A percentile compares a stretch with the other conserved stretches of the same genome.
Conservation (phyloP, 176 grass and related monocot species). For the Oryza glaberrima region DNA sequence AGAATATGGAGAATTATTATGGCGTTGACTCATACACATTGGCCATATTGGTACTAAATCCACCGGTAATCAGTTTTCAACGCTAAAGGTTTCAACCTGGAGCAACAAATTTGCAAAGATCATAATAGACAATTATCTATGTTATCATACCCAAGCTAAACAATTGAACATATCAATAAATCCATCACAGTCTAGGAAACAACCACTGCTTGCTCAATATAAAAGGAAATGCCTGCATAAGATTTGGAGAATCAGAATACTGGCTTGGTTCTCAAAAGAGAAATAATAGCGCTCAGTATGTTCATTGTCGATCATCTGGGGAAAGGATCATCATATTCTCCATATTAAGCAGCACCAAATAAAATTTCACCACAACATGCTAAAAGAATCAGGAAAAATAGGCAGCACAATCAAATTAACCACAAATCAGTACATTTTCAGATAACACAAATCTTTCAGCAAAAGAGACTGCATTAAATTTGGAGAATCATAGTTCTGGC, state of each 20-base stretch:
- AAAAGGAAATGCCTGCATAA: neutral
- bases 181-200: neutral
- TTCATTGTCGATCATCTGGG: conserved; percentile 60
- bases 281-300: conserved; percentile 53
- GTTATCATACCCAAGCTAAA: neutral
- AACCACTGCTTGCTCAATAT: neutral
- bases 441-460: neutral
- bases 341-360: neutral
- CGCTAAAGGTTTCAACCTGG: neutral
- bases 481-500: conserved; percentile 36
- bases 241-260: conserved; percentile 43
- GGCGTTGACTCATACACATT: conserved; percentile 47
- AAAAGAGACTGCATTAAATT: neutral
- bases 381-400: neutral
- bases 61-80: conserved; percentile 45
- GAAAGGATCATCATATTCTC: conserved; percentile 59
- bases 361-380: neutral
- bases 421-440: neutral
- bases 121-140: neutral
- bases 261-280: conserved; percentile 57
- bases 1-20: neutral
- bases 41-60: neutral
- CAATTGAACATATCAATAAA: neutral
- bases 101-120: neutral
- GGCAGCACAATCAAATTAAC: neutral